A percentile compares a stretch with the other conserved stretches of the same genome.
phyloP scores from a whole-genome alignment of 257 asterid genomes.

The Solanum piurae region DNA sequence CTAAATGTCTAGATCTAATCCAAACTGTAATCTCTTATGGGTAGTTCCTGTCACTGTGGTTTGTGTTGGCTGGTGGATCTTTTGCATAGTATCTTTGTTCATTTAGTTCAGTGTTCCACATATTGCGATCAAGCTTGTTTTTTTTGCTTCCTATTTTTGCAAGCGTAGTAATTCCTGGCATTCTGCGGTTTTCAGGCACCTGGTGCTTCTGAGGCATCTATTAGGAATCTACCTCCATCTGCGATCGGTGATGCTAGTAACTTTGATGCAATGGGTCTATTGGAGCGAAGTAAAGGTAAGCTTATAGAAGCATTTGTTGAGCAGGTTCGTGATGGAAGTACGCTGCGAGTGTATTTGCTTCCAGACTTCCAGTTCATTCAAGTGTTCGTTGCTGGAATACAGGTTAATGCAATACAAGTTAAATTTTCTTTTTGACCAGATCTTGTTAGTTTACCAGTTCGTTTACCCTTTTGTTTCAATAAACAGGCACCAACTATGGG shows the following conservation, averaged over 20 bases:
- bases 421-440: neutral
- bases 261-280: conserved; percentile 70
- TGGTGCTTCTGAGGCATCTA: conserved; percentile 70
- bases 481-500: conserved; percentile 90
- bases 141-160: neutral
- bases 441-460: neutral
- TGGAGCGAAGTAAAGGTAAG: conserved; percentile 64
- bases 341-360: conserved; percentile 83
- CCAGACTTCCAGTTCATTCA: conserved; percentile 85
- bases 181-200: conserved; percentile 41
- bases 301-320: conserved; percentile 93
- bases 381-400: conserved; percentile 88
- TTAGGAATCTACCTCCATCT: conserved; percentile 26
- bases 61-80: neutral
- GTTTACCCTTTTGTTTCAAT: neutral
- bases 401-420: conserved; percentile 29
- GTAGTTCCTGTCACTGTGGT: neutral
- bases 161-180: neutral
- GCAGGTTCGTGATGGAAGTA: conserved; percentile 96
- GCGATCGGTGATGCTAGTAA: conserved; percentile 23
- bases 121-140: neutral
- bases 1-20: neutral
- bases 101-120: neutral
- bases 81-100: neutral
- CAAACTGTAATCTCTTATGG: neutral